Evolutionary conservation across 495 filamentous ascomycete species (phyloP).

Genomic region (Cetradonia linearis): DNA sequence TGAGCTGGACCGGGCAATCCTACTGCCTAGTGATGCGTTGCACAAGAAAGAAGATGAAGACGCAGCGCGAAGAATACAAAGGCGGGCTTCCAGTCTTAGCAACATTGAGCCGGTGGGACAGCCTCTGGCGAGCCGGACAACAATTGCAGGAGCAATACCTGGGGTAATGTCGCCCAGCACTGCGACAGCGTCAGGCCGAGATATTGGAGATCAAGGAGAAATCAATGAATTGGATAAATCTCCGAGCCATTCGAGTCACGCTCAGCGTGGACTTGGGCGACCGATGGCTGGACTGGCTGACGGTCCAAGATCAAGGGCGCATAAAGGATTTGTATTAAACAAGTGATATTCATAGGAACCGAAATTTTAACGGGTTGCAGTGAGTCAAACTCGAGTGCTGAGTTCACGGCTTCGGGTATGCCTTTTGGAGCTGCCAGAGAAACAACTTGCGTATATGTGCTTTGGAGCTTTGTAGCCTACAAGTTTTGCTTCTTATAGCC

Average conservation of each 20-base stretch:
- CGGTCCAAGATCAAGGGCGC: constrained; percentile 5
- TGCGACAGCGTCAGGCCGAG: constrained; percentile 15
- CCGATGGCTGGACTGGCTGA: constrained; percentile 24
- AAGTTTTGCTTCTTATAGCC: background rate
- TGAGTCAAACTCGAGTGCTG: background rate
- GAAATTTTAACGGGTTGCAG: background rate
- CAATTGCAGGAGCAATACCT: constrained; percentile 13
- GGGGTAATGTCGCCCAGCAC: background rate
- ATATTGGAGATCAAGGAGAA: constrained; percentile 1
- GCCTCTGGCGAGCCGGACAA: constrained; percentile 11
- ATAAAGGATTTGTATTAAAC: background rate
- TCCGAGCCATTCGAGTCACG: constrained; percentile 12
- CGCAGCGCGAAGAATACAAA: constrained; percentile 40
- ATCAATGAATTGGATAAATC: background rate
- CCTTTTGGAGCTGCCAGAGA: background rate
- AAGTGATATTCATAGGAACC: background rate
- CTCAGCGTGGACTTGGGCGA: constrained; percentile 17
- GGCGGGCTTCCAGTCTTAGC: constrained; percentile 45
- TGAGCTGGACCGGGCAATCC: constrained; percentile 79
- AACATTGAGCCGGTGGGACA: constrained; percentile 24
- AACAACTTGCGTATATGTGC: background rate
- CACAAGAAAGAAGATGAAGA: constrained; percentile 59
- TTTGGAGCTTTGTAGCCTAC: background rate
- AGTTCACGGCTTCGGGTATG: background rate
- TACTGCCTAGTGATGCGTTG: constrained; percentile 68